phyloP scores from a whole-genome alignment of 441 rosid genomes.

The Melastoma candidum region DNA sequence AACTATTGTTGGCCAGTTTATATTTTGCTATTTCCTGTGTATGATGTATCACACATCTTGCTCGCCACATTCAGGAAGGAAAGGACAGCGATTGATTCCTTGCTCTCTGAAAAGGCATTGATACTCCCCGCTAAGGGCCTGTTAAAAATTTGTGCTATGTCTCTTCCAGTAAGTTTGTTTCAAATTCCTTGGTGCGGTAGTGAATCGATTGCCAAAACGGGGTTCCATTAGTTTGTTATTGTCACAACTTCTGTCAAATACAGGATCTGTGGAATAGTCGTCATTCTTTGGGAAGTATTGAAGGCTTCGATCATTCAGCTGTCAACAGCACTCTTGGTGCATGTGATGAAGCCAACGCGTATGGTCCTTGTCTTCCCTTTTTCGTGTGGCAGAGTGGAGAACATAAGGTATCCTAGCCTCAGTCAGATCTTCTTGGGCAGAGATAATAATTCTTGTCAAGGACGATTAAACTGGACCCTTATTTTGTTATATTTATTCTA shows the following conservation, averaged over 20 bases:
- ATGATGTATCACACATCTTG: neutral
- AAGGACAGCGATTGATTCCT: conserved; percentile 53
- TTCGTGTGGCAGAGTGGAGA: conserved; percentile 92
- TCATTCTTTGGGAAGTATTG: conserved; percentile 48
- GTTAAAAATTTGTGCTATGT: conserved; percentile 80
- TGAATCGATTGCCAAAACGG: neutral
- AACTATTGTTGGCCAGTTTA: too few species aligned
- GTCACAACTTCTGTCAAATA: neutral
- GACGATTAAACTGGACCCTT: neutral
- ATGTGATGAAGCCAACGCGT: conserved; percentile 55
- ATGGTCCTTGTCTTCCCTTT: conserved; percentile 64
- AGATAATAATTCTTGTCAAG: neutral
- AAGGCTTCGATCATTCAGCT: conserved; percentile 84
- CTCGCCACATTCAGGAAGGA: conserved; percentile 56
- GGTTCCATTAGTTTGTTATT: neutral
- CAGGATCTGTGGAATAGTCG: conserved; percentile 91
- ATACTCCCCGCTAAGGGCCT: conserved; percentile 80
- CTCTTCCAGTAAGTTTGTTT: conserved; percentile 54
- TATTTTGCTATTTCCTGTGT: too few species aligned
- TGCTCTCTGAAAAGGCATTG: conserved; percentile 56
- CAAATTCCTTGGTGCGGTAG: neutral
- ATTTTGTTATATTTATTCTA: neutral
- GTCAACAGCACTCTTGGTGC: conserved; percentile 78
- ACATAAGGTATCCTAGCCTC: conserved; percentile 38
- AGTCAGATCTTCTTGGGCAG: neutral